Percentiles rank a stretch among this genome's conserved stretches.
Conservation (phyloP, 2,329 filamentous ascomycete species). For the Colletotrichum truncatum region DNA sequence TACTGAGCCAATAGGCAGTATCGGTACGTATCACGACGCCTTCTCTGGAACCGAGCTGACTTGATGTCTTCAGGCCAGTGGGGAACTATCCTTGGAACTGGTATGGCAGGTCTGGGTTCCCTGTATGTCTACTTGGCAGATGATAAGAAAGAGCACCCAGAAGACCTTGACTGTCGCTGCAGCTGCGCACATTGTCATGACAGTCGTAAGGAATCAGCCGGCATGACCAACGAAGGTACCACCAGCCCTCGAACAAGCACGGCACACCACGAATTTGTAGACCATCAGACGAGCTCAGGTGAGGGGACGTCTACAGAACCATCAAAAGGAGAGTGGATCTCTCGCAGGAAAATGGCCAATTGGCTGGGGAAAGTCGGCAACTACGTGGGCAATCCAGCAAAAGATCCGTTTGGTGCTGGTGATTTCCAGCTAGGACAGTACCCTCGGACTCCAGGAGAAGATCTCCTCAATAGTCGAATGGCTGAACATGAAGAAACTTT, state of each 20-base stretch:
- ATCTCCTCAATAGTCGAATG: slow-evolving; percentile 51
- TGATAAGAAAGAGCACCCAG: slow-evolving; percentile 34
- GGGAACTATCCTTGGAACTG: slow-evolving; percentile 67
- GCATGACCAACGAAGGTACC: background rate
- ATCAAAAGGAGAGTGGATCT: slow-evolving; percentile 26
- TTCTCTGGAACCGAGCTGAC: background rate
- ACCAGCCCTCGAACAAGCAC: background rate
- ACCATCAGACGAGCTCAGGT: background rate
- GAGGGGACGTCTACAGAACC: background rate
- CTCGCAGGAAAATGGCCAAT: slow-evolving; percentile 46
- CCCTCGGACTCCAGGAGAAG: slow-evolving; percentile 65
- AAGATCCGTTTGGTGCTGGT: slow-evolving; percentile 57
- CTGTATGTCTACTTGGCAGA: slow-evolving; percentile 60
- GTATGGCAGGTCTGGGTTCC: slow-evolving; percentile 66
- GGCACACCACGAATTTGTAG: background rate
- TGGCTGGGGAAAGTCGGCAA: slow-evolving; percentile 52
- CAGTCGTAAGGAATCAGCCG: background rate
- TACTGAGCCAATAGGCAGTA: slow-evolving; percentile 69
- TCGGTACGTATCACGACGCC: slow-evolving; percentile 54
- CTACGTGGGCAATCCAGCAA: slow-evolving; percentile 56
- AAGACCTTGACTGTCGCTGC: slow-evolving; percentile 27
- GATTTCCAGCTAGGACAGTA: slow-evolving; percentile 60
- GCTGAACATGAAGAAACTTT: slow-evolving; percentile 48
- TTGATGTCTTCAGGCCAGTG: slow-evolving; percentile 63
- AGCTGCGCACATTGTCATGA: slow-evolving; percentile 7